phyloP scores from a whole-genome alignment of 2,329 filamentous ascomycete species.

The Hypomyces perniciosus region DNA sequence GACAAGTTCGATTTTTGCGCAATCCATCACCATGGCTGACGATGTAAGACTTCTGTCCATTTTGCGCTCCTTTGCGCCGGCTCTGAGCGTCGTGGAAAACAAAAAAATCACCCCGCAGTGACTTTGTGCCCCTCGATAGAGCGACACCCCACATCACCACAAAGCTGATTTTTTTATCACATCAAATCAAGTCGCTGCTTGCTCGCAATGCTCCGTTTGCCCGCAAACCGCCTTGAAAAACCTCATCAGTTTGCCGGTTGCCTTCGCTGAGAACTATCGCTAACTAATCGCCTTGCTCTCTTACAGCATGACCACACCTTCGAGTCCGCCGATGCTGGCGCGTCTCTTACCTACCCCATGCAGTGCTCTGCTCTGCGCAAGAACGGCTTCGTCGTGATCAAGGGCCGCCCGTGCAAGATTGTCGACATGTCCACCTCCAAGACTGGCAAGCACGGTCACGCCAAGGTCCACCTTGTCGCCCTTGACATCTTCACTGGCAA shows the following conservation, averaged over 20 bases:
- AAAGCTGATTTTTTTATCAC: constrained; percentile 4
- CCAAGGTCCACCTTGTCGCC: constrained; percentile 98
- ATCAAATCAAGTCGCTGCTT: not conserved
- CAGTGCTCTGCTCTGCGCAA: constrained; percentile 99
- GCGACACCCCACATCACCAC: constrained; percentile 14
- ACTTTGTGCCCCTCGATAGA: constrained; percentile 31
- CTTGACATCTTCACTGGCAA: constrained; percentile 99
- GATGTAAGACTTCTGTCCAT: constrained; percentile 41
- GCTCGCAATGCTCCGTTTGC: constrained; percentile 7
- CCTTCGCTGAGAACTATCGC: constrained; percentile 4
- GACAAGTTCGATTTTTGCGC: constrained; percentile 30
- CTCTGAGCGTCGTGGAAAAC: constrained; percentile 16
- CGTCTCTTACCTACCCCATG: constrained; percentile 91
- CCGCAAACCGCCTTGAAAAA: constrained; percentile 13
- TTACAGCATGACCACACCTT: constrained; percentile 65
- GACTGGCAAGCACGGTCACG: constrained; percentile 99
- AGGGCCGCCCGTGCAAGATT: constrained; percentile 99
- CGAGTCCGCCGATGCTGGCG: constrained; percentile 93
- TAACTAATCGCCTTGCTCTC: constrained; percentile 14
- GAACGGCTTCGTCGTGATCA: constrained; percentile 98
- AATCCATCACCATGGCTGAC: constrained; percentile 53
- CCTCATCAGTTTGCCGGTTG: constrained; percentile 6
- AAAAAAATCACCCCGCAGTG: constrained; percentile 44
- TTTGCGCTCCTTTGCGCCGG: constrained; percentile 19
- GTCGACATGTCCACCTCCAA: constrained; percentile 99